Percentiles rank a stretch among this genome's conserved stretches.
phyloP scores from a whole-genome alignment of 1,284 basidiomycete species.

The Cystobasidium slooffiae region DNA sequence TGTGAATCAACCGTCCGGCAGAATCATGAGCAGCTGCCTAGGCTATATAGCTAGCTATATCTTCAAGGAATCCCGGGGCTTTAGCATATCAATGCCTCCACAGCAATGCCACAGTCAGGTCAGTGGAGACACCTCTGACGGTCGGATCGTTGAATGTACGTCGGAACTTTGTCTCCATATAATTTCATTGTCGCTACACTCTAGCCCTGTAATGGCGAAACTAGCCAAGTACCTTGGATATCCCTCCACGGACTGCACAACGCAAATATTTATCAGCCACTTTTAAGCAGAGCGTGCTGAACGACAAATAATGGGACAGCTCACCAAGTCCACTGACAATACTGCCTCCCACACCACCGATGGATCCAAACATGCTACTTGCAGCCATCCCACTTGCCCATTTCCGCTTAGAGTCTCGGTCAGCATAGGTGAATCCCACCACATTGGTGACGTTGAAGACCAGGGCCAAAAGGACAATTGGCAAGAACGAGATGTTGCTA shows the following conservation, averaged over 20 bases:
- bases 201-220: neutral
- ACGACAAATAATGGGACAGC: neutral
- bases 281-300: neutral
- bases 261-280: neutral
- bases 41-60: too few relatives aligned
- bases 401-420: constrained; percentile 49
- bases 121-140: too few relatives aligned
- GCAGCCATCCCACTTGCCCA: constrained; percentile 53
- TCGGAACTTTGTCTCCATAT: too few relatives aligned
- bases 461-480: constrained; percentile 51
- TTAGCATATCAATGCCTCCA: too few relatives aligned
- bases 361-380: constrained; percentile 47
- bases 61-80: too few relatives aligned
- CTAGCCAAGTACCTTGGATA: constrained; percentile 42
- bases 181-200: too few relatives aligned
- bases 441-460: constrained; percentile 71
- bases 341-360: constrained; percentile 51
- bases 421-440: constrained; percentile 57
- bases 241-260: constrained; percentile 35
- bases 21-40: too few relatives aligned
- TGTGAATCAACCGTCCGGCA: too few relatives aligned
- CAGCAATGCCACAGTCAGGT: too few relatives aligned
- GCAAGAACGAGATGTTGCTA: constrained; percentile 52
- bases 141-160: too few relatives aligned
- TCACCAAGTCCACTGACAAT: constrained; percentile 48